phyloP scores from a whole-genome alignment of 495 filamentous ascomycete genomes.

The Penicillium tannophilum region DNA sequence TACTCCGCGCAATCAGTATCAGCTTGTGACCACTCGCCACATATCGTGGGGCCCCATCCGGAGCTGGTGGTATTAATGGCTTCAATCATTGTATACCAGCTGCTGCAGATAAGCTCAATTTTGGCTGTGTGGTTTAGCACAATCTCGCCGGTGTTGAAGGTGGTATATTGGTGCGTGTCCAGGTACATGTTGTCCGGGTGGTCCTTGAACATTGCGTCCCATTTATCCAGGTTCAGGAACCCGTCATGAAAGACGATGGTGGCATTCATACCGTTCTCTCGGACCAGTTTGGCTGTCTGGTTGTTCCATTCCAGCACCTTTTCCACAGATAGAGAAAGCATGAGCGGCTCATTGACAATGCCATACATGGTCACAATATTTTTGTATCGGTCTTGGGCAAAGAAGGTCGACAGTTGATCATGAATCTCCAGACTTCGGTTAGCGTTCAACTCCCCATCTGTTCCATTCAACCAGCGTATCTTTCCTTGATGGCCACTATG shows the following conservation, averaged over 20 bases:
- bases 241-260: constrained; percentile 79
- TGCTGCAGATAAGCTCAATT: constrained; percentile 80
- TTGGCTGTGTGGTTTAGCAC: constrained; percentile 71
- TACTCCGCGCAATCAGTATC: constrained; percentile 92
- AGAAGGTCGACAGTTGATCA: constrained; percentile 77
- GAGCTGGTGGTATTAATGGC: constrained; percentile 67
- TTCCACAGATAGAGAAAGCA: constrained; percentile 61
- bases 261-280: constrained; percentile 67
- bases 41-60: constrained; percentile 95
- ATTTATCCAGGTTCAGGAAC: constrained; percentile 77
- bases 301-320: constrained; percentile 72
- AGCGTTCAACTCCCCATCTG: constrained; percentile 60
- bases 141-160: constrained; percentile 80
- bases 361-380: constrained; percentile 85
- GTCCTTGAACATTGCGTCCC: constrained; percentile 69
- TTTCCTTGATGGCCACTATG: constrained; percentile 74
- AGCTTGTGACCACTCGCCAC: constrained; percentile 97
- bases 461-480: constrained; percentile 81
- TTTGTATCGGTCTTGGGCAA: constrained; percentile 80
- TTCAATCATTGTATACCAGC: constrained; percentile 78
- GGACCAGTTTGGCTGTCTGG: constrained; percentile 63
- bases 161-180: constrained; percentile 93
- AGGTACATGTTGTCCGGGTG: constrained; percentile 61
- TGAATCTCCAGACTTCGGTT: constrained; percentile 82
- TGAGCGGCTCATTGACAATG: constrained; percentile 82